Conservation (phyloP, 257 asterid genomes). For the Jacaranda copaia region DNA sequence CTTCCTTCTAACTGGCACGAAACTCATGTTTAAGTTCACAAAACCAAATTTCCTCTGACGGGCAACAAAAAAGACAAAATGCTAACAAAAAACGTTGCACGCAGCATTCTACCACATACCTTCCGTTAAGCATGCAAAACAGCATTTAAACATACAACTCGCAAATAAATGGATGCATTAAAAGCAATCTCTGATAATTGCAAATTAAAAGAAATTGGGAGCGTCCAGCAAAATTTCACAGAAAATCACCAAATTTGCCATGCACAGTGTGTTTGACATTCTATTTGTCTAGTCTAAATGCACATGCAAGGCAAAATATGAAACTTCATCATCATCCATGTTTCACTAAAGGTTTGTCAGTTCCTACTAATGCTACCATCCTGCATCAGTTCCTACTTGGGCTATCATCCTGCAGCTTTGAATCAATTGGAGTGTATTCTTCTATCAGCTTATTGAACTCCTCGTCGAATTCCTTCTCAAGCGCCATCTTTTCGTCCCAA, state of each 20-base stretch:
- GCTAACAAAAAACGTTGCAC: too few species aligned
- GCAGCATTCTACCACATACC: too few species aligned
- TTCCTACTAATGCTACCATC: neutral
- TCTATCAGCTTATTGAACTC: slow-evolving; percentile 44
- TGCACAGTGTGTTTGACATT: neutral
- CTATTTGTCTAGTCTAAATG: neutral
- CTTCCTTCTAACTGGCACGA: too few species aligned
- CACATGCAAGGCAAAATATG: neutral
- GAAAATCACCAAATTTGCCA: neutral
- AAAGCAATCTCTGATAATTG: neutral
- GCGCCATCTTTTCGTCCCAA: slow-evolving; percentile 49
- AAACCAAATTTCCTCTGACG: too few species aligned
- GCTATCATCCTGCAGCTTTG: neutral
- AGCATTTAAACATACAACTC: too few species aligned
- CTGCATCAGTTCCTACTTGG: neutral
- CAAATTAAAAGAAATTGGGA: neutral
- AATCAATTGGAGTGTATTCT: slow-evolving; percentile 41
- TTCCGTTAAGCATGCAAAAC: neutral
- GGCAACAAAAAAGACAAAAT: neutral
- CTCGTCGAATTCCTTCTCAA: slow-evolving; percentile 55
- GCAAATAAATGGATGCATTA: too few species aligned
- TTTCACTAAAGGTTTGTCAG: neutral
- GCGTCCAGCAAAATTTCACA: neutral
- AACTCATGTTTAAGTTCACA: too few species aligned
- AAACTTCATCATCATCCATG: too few species aligned